Base-by-base conservation (phyloP, 768 basidiomycete genomes). In the Amanita rubescens region DNA sequence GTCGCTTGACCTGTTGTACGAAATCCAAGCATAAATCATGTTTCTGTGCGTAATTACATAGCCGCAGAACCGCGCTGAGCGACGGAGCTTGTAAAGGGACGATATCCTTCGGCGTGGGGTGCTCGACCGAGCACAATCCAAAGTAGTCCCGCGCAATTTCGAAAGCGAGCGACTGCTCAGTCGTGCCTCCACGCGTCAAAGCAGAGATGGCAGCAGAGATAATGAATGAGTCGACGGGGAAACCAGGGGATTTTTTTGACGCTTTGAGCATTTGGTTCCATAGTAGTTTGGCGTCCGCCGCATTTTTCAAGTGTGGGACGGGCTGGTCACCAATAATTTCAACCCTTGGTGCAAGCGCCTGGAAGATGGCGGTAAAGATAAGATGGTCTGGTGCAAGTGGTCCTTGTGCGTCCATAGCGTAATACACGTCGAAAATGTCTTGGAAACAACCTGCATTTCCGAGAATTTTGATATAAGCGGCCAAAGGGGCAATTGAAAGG, bases 351-450 rank as follows among this genome's bases (percentile, higher is more conserved):
- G 62, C 50, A 17, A 75, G 60, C 65, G 79, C 78, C 41, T 74
- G 72, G 60, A 93, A 78, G 70, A 92, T 78, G 45, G 79, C 77
- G 7, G 84, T 79, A 65, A 79, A 90, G 20, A 87, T 70, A 57
- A 75, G 73, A 48, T 74, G 72, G 58, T 84, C 72, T 3, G 89
- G 80, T 0, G 80, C 72, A n/a, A 82, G 62, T 3, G 77, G 78
- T 7, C 87, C 87, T 3, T 79, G 74, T n/a, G 74, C 61, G 51
- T 84, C 81, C 64, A 92, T 67, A 12, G 74, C 73, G 57, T 87
- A 79, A 68, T 82, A 91, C 46, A 91, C 79, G 55, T 90, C 87
- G 58, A 89, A 87, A 14, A 90, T 76, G 53, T 78, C 78, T 57
- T 88, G 81, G 54, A 83, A 77, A 9, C 76, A 67, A 12, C 77